Evolutionary conservation across 768 basidiomycete species (phyloP).

Genomic region (Boletellus ananas): DNA sequence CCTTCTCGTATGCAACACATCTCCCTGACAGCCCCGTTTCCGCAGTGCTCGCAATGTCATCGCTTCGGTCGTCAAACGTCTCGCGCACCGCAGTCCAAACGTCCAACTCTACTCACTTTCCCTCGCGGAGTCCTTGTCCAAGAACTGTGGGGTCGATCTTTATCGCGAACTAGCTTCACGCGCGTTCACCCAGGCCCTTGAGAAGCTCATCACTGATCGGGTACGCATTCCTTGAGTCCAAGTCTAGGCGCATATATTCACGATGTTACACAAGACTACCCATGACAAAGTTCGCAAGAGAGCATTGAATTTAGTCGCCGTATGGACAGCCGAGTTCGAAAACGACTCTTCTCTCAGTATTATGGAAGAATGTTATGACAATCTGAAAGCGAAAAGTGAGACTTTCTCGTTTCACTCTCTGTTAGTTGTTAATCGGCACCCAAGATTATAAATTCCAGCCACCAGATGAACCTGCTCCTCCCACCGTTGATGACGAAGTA

Average conservation of each 20-base stretch:
- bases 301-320: conserved; percentile 64
- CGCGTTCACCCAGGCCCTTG: conserved; percentile 86
- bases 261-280: conserved; percentile 56
- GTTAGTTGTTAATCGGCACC: conserved; percentile 10
- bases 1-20: background rate
- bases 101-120: conserved; percentile 93
- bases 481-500: conserved; percentile 71
- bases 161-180: conserved; percentile 86
- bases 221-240: conserved; percentile 40
- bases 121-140: conserved; percentile 82
- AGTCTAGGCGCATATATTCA: conserved; percentile 10
- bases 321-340: conserved; percentile 85
- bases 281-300: conserved; percentile 87
- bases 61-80: conserved; percentile 80
- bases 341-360: conserved; percentile 75
- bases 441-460: conserved; percentile 71
- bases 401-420: background rate
- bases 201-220: conserved; percentile 84
- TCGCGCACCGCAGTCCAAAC: conserved; percentile 92
- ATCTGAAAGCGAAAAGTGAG: conserved; percentile 78
- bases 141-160: conserved; percentile 81
- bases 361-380: conserved; percentile 87
- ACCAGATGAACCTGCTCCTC: conserved; percentile 60
- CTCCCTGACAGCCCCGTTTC: conserved; percentile 14
- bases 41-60: conserved; percentile 82